Evolutionary conservation across 2,329 filamentous ascomycete genomes (phyloP).

Genomic region (Aspergillus niger): DNA sequence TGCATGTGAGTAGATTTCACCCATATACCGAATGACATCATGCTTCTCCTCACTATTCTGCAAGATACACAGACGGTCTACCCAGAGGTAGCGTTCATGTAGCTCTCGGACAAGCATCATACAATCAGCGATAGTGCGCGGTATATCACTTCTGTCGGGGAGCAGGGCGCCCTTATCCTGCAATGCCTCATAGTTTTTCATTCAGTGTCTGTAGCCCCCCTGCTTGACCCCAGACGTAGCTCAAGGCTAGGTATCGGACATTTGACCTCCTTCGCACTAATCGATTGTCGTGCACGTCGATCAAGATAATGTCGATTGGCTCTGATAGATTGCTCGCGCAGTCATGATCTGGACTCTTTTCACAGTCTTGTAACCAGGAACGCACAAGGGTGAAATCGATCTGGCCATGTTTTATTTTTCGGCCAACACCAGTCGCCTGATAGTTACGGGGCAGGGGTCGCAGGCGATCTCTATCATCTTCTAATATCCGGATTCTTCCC

Average conservation of each 20-base stretch:
- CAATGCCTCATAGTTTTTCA: neutral
- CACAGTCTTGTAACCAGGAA: neutral
- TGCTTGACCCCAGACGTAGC: neutral
- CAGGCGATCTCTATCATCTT: neutral
- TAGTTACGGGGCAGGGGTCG: fast-evolving
- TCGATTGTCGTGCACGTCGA: neutral
- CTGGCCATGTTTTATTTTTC: neutral
- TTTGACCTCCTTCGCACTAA: neutral
- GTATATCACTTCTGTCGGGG: neutral
- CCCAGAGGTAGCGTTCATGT: neutral
- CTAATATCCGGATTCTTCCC: neutral
- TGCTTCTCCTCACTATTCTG: neutral
- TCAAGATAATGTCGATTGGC: neutral
- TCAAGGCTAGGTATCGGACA: neutral
- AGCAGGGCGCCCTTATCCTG: neutral
- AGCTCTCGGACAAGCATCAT: neutral
- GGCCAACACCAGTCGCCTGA: neutral
- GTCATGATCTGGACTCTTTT: neutral
- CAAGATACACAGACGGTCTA: neutral
- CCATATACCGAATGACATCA: neutral
- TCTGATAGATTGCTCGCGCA: neutral
- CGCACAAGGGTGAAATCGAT: neutral
- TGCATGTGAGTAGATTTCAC: neutral
- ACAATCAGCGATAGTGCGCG: neutral
- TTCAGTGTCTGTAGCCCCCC: neutral